A percentile compares a stretch with the other conserved stretches of the same genome.
These are phyloP conservation scores for Chytriomyces confervae DNA, from an alignment of 192 early-diverging fungal genomes.

Conservation along the genomic window DNA sequence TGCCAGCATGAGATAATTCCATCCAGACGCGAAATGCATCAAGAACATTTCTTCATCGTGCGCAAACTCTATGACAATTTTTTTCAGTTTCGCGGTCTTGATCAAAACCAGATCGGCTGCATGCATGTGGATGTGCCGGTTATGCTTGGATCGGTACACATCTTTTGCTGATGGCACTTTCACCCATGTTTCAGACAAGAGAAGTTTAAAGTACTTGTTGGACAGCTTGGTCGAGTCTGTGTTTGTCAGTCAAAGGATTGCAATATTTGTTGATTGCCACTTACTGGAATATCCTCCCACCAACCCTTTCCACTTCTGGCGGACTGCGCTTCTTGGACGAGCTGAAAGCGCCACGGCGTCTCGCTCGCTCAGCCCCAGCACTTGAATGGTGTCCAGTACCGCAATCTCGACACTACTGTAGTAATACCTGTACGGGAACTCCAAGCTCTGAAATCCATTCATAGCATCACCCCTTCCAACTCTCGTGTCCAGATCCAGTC, in stretches of 20 bases:
- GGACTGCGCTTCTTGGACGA: background rate
- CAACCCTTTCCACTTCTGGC: background rate
- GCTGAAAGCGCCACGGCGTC: conserved; percentile 13
- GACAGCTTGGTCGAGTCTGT: background rate
- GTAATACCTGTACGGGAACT: conserved; percentile 5
- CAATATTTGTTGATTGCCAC: background rate
- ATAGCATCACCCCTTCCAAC: background rate
- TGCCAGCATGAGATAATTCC: conserved; percentile 39
- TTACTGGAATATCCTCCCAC: background rate
- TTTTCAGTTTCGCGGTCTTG: background rate
- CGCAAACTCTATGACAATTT: conserved; percentile 19
- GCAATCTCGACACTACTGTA: background rate
- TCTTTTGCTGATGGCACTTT: background rate
- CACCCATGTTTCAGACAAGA: conserved; percentile 30
- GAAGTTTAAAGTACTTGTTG: conserved; percentile 37
- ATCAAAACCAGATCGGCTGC: conserved; percentile 31
- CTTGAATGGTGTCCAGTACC: background rate
- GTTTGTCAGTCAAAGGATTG: background rate
- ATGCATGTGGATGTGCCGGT: conserved; percentile 4
- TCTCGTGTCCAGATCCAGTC: background rate
- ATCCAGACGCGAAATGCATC: conserved; percentile 33
- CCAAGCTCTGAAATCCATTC: background rate
- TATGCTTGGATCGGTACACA: background rate
- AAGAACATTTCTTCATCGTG: conserved; percentile 7
- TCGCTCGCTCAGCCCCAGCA: conserved; percentile 3